A percentile compares a stretch with the other conserved stretches of the same genome.
These are phyloP conservation scores for Nannizzia gypsea DNA, from an alignment of 2,329 filamentous ascomycete species.

Conservation along the genomic window DNA sequence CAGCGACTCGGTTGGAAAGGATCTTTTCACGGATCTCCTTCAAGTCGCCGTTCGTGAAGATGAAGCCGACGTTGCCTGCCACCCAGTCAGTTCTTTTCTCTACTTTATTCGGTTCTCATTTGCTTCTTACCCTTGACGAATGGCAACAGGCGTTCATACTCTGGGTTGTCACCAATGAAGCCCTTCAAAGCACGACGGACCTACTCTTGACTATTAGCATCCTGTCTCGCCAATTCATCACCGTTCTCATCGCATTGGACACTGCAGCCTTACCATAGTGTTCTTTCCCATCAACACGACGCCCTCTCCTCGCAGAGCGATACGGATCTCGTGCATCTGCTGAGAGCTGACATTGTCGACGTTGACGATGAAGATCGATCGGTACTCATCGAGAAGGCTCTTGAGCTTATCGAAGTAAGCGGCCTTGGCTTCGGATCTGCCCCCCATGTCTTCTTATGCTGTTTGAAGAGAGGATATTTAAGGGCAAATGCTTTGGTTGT, in stretches of 20 bases:
- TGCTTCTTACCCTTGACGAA: conserved; percentile 61
- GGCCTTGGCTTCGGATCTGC: conserved; percentile 88
- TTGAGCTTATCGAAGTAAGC: conserved; percentile 99
- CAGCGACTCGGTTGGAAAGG: conserved; percentile 91
- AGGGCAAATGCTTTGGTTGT: conserved; percentile 53
- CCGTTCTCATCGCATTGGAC: conserved; percentile 5
- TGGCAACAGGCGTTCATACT: conserved; percentile 96
- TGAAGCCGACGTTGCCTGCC: conserved; percentile 89
- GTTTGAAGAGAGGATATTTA: conserved; percentile 96
- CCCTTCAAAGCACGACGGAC: conserved; percentile 95
- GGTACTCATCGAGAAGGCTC: conserved; percentile 89
- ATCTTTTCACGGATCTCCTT: conserved; percentile 91
- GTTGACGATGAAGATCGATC: conserved; percentile 92
- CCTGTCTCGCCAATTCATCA: neutral
- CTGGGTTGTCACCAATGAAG: conserved; percentile 78
- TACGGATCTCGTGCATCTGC: conserved; percentile 99
- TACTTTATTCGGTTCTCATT: conserved; percentile 7
- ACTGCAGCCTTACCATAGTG: conserved; percentile 67
- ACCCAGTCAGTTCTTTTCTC: neutral
- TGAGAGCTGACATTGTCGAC: conserved; percentile 99
- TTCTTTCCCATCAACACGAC: conserved; percentile 99
- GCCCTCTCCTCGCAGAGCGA: conserved; percentile 76
- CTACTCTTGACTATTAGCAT: conserved; percentile 35
- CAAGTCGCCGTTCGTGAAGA: conserved; percentile 97
- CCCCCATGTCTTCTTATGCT: conserved; percentile 94